These are phyloP conservation scores for Paradendryphiella salina DNA, from an alignment of 2,329 filamentous ascomycete species.

Conservation along the genomic window DNA sequence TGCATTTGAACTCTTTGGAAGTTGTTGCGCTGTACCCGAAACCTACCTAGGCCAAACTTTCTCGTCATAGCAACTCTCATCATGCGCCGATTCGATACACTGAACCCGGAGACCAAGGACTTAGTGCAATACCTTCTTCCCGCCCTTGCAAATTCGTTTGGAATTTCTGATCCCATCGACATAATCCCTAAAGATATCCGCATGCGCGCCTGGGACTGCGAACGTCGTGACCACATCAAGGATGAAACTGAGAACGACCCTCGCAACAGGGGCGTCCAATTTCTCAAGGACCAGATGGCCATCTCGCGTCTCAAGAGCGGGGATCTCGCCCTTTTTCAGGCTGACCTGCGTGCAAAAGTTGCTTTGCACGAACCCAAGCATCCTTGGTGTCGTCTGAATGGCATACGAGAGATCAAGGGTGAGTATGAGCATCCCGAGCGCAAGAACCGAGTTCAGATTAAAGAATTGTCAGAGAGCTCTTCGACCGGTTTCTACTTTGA, in stretches of 20 bases:
- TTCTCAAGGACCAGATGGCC: conserved; percentile 40
- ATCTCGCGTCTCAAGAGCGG: conserved; percentile 38
- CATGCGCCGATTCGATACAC: conserved; percentile 40
- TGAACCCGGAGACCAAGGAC: conserved; percentile 42
- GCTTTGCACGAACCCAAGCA: conserved; percentile 33
- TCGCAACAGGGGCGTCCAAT: conserved; percentile 45
- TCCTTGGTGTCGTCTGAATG: conserved; percentile 37
- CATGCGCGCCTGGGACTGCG: conserved; percentile 45
- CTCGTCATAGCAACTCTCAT: neutral
- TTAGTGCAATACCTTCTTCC: conserved; percentile 39
- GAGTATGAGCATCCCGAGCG: conserved; percentile 35
- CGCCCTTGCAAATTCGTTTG: conserved; percentile 33
- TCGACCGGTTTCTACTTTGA: conserved; percentile 38
- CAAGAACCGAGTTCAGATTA: conserved; percentile 11
- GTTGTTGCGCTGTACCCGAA: neutral
- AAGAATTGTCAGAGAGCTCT: conserved; percentile 22
- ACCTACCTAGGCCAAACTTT: too few relatives aligned
- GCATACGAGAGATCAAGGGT: conserved; percentile 38
- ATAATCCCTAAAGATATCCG: conserved; percentile 44
- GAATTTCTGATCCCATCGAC: conserved; percentile 25
- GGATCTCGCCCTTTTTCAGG: conserved; percentile 33
- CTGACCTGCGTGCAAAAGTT: conserved; percentile 32
- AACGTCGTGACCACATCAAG: conserved; percentile 42
- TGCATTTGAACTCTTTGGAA: neutral
- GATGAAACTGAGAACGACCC: conserved; percentile 40